Evolutionary conservation across 345 rosid genomes (phyloP).

Genomic region (Streptanthus diversifolius): DNA sequence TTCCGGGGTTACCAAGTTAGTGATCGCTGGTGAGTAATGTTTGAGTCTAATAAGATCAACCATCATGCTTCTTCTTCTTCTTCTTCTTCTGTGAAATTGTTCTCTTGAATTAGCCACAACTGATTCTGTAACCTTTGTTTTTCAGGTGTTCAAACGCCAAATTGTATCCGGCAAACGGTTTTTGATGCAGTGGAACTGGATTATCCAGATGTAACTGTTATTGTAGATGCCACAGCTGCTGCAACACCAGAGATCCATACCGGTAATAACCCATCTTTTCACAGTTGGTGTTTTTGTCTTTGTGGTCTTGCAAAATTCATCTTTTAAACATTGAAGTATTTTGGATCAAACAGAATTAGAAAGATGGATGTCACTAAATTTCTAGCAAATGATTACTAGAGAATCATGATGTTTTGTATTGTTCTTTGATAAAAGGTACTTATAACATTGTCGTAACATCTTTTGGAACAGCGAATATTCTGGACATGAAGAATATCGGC

Average conservation of each 20-base stretch:
- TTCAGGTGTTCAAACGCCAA: slow-evolving; percentile 83
- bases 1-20: slow-evolving; percentile 47
- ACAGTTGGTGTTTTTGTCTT: not conserved
- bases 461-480: slow-evolving; percentile 59
- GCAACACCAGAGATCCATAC: slow-evolving; percentile 67
- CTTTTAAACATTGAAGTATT: not conserved
- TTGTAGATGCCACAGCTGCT: slow-evolving; percentile 88
- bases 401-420: slow-evolving; percentile 10
- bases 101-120: not conserved
- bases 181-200: slow-evolving; percentile 80
- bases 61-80: not conserved
- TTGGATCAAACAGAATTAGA: not conserved
- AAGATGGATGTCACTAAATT: not conserved
- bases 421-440: slow-evolving; percentile 1
- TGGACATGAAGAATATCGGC: slow-evolving; percentile 76
- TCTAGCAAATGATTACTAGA: not conserved
- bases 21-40: slow-evolving; percentile 51
- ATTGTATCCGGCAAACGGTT: slow-evolving; percentile 79
- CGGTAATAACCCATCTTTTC: slow-evolving; percentile 38
- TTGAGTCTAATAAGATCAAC: not conserved
- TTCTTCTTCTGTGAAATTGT: not conserved
- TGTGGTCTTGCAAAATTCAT: not conserved
- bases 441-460: slow-evolving; percentile 22
- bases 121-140: not conserved
- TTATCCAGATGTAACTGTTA: slow-evolving; percentile 53